Base-by-base conservation (phyloP, 768 basidiomycete genomes). In the Astraeus odoratus region DNA sequence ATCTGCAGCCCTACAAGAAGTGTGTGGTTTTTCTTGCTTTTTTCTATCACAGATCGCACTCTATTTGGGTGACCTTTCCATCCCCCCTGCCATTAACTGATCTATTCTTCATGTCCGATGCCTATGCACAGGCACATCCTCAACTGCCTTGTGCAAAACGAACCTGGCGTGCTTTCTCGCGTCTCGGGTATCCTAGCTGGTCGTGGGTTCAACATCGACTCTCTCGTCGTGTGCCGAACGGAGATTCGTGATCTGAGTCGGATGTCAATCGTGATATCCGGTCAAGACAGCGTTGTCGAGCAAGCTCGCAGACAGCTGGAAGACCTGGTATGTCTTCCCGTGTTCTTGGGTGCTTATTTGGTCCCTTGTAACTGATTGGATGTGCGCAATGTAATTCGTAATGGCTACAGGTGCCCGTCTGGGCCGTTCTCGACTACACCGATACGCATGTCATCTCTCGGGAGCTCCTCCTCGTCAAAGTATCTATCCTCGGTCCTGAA, bases 401-500 rank as follows among this genome's bases (percentile, higher is more conserved):
- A 31, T 31, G 10, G n/a, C 30, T 18, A 6, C 41, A 96, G 95
- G 94, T 99, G 22, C 96, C 95, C 40, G 96, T 99, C 4, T 99
- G 96, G 96, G 96, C 95, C 23, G 96, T 99, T 25, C 74, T 99
- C 49, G 94, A 99, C 67, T 99, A 98, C 65, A 97, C 95, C 16
- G 77, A 94, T 50, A 98, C 93, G 19, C 80, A 77, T 46, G 81
- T 84, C 23, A 95, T 99, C 63, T 77, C 86, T 52, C 87, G 96
- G 55, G 96, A 99, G 66, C 76, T 98, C 12, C 77, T 98, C 25
- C 84, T 99, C 52, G 89, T 86, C 59, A 99, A 99, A 62, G 82
- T 99, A 3, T 98, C 96, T 47, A 95, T 94, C 58, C 83, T 99
- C 27, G 96, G 96, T 2, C 90, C 94, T 8, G 95, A 99, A 62